These are phyloP conservation scores for Chlorella variabilis DNA, from an alignment of 163 green algal species.

Conservation along the genomic window DNA sequence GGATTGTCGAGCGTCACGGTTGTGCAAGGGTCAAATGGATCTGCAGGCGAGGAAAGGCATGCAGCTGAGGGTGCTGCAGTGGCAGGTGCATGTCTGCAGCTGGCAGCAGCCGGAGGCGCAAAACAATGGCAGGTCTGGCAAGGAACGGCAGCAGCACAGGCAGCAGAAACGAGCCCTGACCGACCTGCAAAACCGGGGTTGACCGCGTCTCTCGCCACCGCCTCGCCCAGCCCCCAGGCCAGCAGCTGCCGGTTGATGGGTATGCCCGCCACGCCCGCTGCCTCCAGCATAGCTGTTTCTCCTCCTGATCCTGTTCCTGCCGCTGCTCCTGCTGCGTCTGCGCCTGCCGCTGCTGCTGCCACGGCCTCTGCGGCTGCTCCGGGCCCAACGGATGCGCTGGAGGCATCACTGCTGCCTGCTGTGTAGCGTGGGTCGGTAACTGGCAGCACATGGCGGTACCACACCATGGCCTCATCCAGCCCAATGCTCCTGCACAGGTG, in stretches of 20 bases:
- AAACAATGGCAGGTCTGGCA: neutral
- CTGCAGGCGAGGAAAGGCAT: neutral
- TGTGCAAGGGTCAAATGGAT: conserved; percentile 48
- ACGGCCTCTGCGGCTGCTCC: neutral
- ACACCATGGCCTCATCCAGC: conserved; percentile 70
- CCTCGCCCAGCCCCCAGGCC: conserved; percentile 38
- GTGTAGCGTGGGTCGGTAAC: conserved; percentile 32
- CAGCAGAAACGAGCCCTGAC: too few species aligned
- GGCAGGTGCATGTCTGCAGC: neutral
- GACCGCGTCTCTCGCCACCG: conserved; percentile 46
- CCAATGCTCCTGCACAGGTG: conserved; percentile 69
- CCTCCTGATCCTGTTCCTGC: neutral
- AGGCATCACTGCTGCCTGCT: neutral
- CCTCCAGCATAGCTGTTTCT: neutral
- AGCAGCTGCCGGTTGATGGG: conserved; percentile 41
- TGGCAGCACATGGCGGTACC: conserved; percentile 67
- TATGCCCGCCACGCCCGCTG: neutral
- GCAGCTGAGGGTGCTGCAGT: too few species aligned
- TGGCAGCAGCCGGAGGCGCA: neutral
- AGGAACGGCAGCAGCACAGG: neutral
- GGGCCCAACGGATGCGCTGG: neutral
- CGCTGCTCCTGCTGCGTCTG: neutral
- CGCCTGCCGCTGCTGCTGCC: neutral
- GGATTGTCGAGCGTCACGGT: conserved; percentile 83
- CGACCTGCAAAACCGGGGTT: conserved; percentile 51